Evolutionary conservation across 2,329 filamentous ascomycete species (phyloP), one percentile per base, ranked within the genome.

Genomic region (Trichoderma lentiforme): DNA sequence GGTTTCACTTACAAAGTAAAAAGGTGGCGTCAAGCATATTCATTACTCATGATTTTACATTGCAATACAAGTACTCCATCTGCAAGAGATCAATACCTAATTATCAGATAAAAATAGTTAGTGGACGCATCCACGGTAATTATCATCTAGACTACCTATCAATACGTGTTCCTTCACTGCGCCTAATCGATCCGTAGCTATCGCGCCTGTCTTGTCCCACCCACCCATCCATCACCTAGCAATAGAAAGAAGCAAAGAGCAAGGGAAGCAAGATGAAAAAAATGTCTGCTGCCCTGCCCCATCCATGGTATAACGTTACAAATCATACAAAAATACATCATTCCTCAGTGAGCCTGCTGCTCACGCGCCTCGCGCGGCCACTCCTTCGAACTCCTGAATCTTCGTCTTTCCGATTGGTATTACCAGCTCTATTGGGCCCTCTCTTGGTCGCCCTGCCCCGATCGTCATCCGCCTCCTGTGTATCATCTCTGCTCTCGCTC

Each of bases 281-380:
- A 32, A n/a, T 1, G 21, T 43, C 32, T 39, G 30, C 30, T 56
- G 63, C 26, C 26, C 26, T 64, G 18, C 24, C 51, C 30, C 18
- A 28, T 24, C n/a, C n/a, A 26, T 47, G 28, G 57, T 62, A 62
- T 53, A 62, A 62, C 57, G 57, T 62, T 62, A 34, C 57, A 62
- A 14, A 53, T 53, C 71, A 70, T 61, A 47, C 28, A 64, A 28
- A 43, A 18, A 47, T 26, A 69, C 60, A 28, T 63, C 56, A 65
- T 32, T 61, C 51, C 26, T 75, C 76, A 32, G 73, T 70, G n/a
- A 82, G 65, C 70, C 71, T 78, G 73, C 78, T 80, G 75, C 81
- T 83, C 28, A 79, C 76, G 67, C 78, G 78, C 60, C 81, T 77
- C 36, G 77, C 72, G 53, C 82, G 77, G 47, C 81, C 80, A 43